Base-by-base conservation (phyloP, 352 stramenopile species). In the Pythium insidiosum region DNA sequence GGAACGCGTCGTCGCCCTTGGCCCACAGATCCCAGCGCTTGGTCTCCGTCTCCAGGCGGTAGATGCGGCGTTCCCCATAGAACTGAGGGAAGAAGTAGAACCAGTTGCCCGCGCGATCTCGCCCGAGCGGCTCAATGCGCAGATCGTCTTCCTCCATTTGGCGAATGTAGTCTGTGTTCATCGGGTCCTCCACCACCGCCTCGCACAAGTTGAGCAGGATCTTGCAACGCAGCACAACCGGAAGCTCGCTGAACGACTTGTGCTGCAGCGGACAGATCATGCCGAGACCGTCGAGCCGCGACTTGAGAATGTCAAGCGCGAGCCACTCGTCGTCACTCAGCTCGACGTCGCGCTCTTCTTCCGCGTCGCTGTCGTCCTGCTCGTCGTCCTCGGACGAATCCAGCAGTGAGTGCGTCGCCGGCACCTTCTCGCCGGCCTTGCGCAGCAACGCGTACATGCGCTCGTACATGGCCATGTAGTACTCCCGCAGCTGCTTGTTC, bases 1-100 rank as follows among this genome's bases (percentile, higher is more conserved):
- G 61, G 34, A 88, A 84, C 5, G 77, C 56, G 5, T 71, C 71
- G 43, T 87, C 75, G 11, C 73, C 77, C 43, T 90, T 90, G 7
- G 63, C 80, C 80, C 80, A 93, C 7, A 93, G 46, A n/a, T 46
- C 47, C 80, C 80, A 93, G 21, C 73, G 41, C 9, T 70, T 52
- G 16, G 61, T 76, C 36, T 68, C 54, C 12, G 46, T 22, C 25
- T 80, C 53, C 18, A 84, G 50, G 24, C 73, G 68, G 54, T 93
- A 93, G 34, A 93, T 42, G 37, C 80, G 73, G 5, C 80, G 73
- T 49, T 93, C 80, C 42, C 86, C 68, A 48, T 88, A 93, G 44
- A 93, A 93, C 59, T 93, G 77, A 6, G 80, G 74, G 41, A 89
- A 93, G 53, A 88, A 93, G 41, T 78, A 93, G 50, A 74, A 93